A percentile compares a stretch with the other conserved stretches of the same genome.
phyloP scores from a whole-genome alignment of 2,329 filamentous ascomycete genomes.

The Aspergillus sclerotialis region DNA sequence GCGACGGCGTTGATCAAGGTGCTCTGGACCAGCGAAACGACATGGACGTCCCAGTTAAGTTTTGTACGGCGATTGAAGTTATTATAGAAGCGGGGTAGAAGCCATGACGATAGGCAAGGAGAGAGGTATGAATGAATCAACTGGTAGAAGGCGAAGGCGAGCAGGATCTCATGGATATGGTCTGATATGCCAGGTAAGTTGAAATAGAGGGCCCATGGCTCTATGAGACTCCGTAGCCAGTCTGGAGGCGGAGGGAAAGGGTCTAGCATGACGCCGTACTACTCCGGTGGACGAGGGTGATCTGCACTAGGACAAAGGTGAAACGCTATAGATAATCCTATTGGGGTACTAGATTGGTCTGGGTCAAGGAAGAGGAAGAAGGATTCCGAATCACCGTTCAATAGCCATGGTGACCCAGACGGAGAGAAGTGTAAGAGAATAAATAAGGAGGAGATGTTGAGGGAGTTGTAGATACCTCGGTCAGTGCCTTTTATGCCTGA shows the following conservation, averaged over 20 bases:
- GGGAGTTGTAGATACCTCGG: background rate
- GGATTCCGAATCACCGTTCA: background rate
- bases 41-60: slow-evolving; percentile 61
- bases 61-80: slow-evolving; percentile 49
- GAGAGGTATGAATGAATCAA: slow-evolving; percentile 48
- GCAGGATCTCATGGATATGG: slow-evolving; percentile 56
- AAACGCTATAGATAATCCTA: background rate
- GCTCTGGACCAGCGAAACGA: slow-evolving; percentile 56
- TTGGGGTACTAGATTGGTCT: background rate
- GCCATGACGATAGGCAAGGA: slow-evolving; percentile 45
- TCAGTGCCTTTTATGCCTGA: slow-evolving; percentile 8
- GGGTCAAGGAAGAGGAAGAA: background rate
- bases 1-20: slow-evolving; percentile 49
- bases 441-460: background rate
- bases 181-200: slow-evolving; percentile 50
- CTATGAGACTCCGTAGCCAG: slow-evolving; percentile 41
- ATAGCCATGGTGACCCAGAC: background rate
- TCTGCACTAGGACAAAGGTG: slow-evolving; percentile 5
- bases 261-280: slow-evolving; percentile 34
- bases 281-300: slow-evolving; percentile 5
- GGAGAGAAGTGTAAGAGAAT: background rate
- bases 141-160: slow-evolving; percentile 52
- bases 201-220: slow-evolving; percentile 46
- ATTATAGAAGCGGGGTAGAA: slow-evolving; percentile 51
- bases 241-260: slow-evolving; percentile 43